Evolutionary conservation across 179 eudicot species (phyloP).

Genomic region (Dionaea muscipula): DNA sequence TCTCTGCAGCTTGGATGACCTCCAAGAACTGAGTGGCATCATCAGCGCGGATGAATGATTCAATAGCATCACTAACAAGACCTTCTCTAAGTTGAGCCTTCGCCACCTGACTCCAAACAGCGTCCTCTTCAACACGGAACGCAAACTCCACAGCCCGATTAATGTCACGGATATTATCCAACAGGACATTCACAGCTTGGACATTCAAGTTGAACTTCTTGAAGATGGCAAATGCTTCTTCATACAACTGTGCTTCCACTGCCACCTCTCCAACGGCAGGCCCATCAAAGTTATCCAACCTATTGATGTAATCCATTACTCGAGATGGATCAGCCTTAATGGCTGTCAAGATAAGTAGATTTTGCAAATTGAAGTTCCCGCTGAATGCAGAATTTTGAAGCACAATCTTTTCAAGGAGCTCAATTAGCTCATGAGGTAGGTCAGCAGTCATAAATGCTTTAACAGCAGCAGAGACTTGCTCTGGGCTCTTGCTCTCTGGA

Average conservation of each 20-base stretch:
- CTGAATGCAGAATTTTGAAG: constrained; percentile 49
- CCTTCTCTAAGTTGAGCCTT: constrained; percentile 44
- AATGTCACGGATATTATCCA: constrained; percentile 32
- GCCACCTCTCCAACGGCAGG: constrained; percentile 48
- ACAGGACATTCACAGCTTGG: constrained; percentile 40
- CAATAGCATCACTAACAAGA: constrained; percentile 43
- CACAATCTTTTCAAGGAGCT: constrained; percentile 43
- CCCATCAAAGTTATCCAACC: constrained; percentile 46
- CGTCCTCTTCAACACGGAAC: constrained; percentile 45
- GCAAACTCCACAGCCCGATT: constrained; percentile 46
- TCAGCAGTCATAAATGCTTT: constrained; percentile 50
- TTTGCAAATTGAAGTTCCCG: constrained; percentile 41
- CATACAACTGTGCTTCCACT: constrained; percentile 34
- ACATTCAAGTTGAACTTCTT: constrained; percentile 43
- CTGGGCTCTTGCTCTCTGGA: constrained; percentile 50
- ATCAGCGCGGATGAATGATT: constrained; percentile 42
- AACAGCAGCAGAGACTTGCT: constrained; percentile 50
- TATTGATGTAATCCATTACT: constrained; percentile 42
- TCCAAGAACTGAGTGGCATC: constrained; percentile 43
- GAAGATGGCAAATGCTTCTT: constrained; percentile 42
- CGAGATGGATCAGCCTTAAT: constrained; percentile 42
- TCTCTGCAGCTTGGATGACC: constrained; percentile 36
- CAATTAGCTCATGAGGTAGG: constrained; percentile 49
- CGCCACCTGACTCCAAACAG: constrained; percentile 46
- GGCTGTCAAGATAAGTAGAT: constrained; percentile 39